Base-by-base conservation (phyloP, 2,329 filamentous ascomycete genomes). In the Microcyclospora pomicola region DNA sequence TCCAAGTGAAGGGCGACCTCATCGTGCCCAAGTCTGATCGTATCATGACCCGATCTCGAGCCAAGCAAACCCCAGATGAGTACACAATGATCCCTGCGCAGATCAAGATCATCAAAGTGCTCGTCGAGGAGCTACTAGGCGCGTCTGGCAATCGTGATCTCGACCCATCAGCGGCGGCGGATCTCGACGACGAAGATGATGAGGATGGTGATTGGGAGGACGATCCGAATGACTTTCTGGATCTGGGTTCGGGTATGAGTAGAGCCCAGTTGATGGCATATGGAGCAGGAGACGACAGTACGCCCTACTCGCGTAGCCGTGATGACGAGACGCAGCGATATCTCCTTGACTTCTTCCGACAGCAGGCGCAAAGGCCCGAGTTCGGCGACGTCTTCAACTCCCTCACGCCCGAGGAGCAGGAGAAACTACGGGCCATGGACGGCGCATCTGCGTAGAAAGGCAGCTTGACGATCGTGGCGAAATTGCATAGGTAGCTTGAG, bases 101-200 rank as follows among this genome's bases (percentile, higher is more conserved):
- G 1, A 72, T 98, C 54, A 98, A 98, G 66, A 95, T 98, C 43
- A 66, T 96, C 61, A 98, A 98, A 67, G 80, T 96, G 3, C 74
- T 98, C 7, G 80, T 96, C 34, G 85, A 94, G 55, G 91, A 98
- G 63, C 74, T 98, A 2, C 69, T 82, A 5, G 85, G 83, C 0
- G 84, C 86, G 2, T 79, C 82, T 4, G 84, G 83, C 15, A 62
- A 45, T 13, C 40, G 40, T 6, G 40, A 15, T 30, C 32, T 77
- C 1, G 73, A 75, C 31, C 63, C 69, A 2, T 66, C 65, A 2
- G 73, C 75, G 0, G 78, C 76, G 0, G 72, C 74, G 0, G 75
- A 75, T 0, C 67, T 72, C 2, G 69, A 68, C 9, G 69, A 75
- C 24, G 80, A 77, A 9, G 82, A 85, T 40, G 84, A 82, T 41